A percentile compares a stretch with the other conserved stretches of the same genome.
Evolutionary conservation across 768 basidiomycete species (phyloP).

Genomic region (Pleurotus eryngii): DNA sequence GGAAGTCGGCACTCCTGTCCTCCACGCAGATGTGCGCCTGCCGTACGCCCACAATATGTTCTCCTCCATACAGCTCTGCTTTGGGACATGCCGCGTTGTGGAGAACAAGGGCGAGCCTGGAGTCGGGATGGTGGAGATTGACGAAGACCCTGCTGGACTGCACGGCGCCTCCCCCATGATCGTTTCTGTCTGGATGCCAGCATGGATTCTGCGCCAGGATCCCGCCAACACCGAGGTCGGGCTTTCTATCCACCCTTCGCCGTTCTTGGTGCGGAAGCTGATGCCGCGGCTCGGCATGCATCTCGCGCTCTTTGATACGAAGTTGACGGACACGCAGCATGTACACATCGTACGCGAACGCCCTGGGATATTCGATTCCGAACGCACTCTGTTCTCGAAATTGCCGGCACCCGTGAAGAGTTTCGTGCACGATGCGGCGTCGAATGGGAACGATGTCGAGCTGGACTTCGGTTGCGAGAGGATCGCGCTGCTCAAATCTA

Average conservation of each 20-base stretch:
- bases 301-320: slow-evolving; percentile 25
- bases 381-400: not conserved
- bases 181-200: slow-evolving; percentile 31
- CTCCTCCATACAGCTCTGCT: slow-evolving; percentile 28
- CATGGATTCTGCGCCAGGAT: slow-evolving; percentile 25
- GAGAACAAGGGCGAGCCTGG: slow-evolving; percentile 6
- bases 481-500: slow-evolving; percentile 15
- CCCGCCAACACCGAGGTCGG: slow-evolving; percentile 18
- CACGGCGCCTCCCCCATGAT: slow-evolving; percentile 31
- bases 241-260: slow-evolving; percentile 25
- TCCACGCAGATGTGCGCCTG: slow-evolving; percentile 31
- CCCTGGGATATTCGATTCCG: slow-evolving; percentile 15
- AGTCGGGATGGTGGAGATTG: slow-evolving; percentile 17
- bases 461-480: slow-evolving; percentile 1
- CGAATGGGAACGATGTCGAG: slow-evolving; percentile 5
- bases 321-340: slow-evolving; percentile 22
- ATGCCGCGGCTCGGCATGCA: slow-evolving; percentile 22
- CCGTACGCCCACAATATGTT: slow-evolving; percentile 26
- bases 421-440: not conserved
- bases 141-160: slow-evolving; percentile 30
- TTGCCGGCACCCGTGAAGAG: not conserved
- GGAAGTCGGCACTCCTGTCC: slow-evolving; percentile 26
- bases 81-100: slow-evolving; percentile 23
- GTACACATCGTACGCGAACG: slow-evolving; percentile 29
- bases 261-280: slow-evolving; percentile 9